Conservation (phyloP, 495 filamentous ascomycete genomes). For the Penicillium canariense region DNA sequence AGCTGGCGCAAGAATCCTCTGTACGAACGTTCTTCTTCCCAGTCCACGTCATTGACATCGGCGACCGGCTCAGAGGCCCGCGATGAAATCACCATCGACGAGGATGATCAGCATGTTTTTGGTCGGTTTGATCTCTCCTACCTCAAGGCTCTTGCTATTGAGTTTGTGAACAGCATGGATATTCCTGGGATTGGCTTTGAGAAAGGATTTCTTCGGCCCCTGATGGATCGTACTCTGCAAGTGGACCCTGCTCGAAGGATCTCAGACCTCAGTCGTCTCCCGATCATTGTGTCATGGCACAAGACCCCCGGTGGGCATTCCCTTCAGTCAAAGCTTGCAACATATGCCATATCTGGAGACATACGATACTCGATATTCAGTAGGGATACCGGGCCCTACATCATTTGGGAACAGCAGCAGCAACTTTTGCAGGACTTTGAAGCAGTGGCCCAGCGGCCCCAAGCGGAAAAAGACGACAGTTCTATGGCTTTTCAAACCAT, state of each 20-base stretch:
- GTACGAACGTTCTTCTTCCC: slow-evolving; percentile 3
- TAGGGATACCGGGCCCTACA: slow-evolving; percentile 16
- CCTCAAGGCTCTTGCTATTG: slow-evolving; percentile 13
- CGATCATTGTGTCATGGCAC: slow-evolving; percentile 29
- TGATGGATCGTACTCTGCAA: slow-evolving; percentile 23
- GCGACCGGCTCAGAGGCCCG: background rate
- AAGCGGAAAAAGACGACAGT: slow-evolving; percentile 8
- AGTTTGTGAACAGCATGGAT: slow-evolving; percentile 18
- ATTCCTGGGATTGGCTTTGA: slow-evolving; percentile 22
- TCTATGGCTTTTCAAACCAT: slow-evolving; percentile 26
- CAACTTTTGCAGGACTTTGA: slow-evolving; percentile 25
- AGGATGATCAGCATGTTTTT: slow-evolving; percentile 3
- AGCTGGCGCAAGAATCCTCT: slow-evolving; percentile 10
- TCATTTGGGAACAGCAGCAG: slow-evolving; percentile 31
- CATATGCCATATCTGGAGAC: slow-evolving; percentile 21
- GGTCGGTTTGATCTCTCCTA: slow-evolving; percentile 9
- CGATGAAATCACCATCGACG: background rate
- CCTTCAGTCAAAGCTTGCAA: slow-evolving; percentile 25
- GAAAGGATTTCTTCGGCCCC: slow-evolving; percentile 17
- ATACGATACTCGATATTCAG: slow-evolving; percentile 24
- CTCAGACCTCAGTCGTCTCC: slow-evolving; percentile 22
- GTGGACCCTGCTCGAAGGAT: slow-evolving; percentile 20
- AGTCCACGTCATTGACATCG: background rate
- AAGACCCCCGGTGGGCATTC: slow-evolving; percentile 17
- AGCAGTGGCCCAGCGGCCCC: slow-evolving; percentile 8